Evolutionary conservation across 225 moss, liverwort and hornwort genomes (phyloP).

Genomic region (Pleurozium schreberi): DNA sequence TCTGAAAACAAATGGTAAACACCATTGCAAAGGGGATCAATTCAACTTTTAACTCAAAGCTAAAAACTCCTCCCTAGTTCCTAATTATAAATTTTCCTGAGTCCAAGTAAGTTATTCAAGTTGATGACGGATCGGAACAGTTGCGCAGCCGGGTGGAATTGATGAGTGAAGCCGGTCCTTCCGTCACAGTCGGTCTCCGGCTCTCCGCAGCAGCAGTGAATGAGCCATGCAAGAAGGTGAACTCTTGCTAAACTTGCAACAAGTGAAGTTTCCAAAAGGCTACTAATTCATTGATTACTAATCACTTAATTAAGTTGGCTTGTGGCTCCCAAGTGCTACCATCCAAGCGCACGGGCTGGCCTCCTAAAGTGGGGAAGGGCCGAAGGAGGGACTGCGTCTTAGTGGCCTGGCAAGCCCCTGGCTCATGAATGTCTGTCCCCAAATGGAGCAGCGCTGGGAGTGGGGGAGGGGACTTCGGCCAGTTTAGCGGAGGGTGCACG

Average conservation of each 20-base stretch:
- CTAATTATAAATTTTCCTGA: not conserved
- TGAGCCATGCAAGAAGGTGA: not conserved
- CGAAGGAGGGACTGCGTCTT: not conserved
- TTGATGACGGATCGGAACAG: not conserved
- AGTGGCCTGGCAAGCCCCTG: not conserved
- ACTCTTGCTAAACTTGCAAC: not conserved
- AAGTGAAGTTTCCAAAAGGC: not conserved
- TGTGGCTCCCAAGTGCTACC: too few species aligned
- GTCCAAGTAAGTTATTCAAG: not conserved
- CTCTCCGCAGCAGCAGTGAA: too few species aligned
- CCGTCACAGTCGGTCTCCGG: too few species aligned
- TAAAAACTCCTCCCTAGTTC: not conserved
- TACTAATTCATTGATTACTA: too few species aligned
- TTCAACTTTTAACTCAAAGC: too few species aligned
- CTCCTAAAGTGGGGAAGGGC: not conserved
- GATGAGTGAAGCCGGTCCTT: not conserved
- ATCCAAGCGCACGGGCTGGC: constrained; percentile 18
- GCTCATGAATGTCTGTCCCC: not conserved
- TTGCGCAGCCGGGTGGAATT: not conserved
- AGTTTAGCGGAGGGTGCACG: not conserved
- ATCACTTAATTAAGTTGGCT: not conserved
- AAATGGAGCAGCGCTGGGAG: not conserved
- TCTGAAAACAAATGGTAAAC: too few species aligned
- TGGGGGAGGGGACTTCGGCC: not conserved
- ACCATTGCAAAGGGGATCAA: too few species aligned